Evolutionary conservation across 805 yeast genomes (phyloP), one percentile per base, ranked within the genome.

Genomic region (Candida sonorensis): DNA sequence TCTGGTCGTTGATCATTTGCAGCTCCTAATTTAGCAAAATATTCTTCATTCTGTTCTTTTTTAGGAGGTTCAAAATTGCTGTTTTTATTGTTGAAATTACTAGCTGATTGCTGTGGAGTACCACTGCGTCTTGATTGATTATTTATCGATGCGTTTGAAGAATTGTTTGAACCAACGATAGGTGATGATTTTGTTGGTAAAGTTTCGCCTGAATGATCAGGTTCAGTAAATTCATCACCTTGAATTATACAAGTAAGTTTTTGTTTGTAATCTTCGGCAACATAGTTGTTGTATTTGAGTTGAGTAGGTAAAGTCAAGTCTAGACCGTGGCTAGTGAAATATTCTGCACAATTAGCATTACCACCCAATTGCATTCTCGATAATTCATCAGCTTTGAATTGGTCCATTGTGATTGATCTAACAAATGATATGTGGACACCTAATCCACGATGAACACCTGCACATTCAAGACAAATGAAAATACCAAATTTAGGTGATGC

Each of bases 401-500:
- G 97, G 60, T 92, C 98, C 98, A 92, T 92, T 7, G 97, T 92
- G 47, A 92, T 88, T 17, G 95, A 82, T 54, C 98, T 72, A 23
- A 92, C 97, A 64, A 92, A 92, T 26, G 97, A 88, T 36, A 92
- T 78, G 57, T 92, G 98, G 26, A 92, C 98, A 24, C 98, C 98
- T 29, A 92, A 66, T 10, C 97, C 94, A 58, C 95, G 72, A 58
- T 92, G 99, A 35, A 81, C 67, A 28, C 99, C 99, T 13, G 98
- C 98, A 66, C 98, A 92, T 56, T 92, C 99, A 25, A 92, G 71
- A 60, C 98, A 92, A 53, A 92, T 90, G 61, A 88, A 92, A 39
- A 92, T 83, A 38, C 98, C 98, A 61, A 90, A 87, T 59, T 92
- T 92, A 23, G 97, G 97, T 10, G 96, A 86, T 2, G 97, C 97